phyloP scores from a whole-genome alignment of 306 rosid species.

The Macrotyloma uniflorum region DNA sequence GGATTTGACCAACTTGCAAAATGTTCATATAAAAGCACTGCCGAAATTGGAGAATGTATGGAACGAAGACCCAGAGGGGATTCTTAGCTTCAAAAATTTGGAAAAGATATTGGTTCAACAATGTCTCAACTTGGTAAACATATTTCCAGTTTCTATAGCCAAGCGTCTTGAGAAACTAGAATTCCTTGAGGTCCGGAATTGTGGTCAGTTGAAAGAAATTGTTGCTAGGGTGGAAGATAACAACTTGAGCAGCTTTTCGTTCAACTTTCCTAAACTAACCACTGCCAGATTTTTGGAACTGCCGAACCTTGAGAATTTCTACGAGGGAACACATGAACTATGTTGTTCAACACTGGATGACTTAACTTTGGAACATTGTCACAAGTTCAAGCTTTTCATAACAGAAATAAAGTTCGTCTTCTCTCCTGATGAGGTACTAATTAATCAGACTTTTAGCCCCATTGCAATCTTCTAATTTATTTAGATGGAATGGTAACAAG shows the following conservation, averaged over 20 bases:
- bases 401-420: not conserved
- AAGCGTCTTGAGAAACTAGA: not conserved
- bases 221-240: not conserved
- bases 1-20: not conserved
- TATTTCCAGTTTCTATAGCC: conserved; percentile 28
- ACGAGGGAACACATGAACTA: not conserved
- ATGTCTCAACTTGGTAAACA: not conserved
- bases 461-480: no score
- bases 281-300: not conserved
- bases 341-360: not conserved
- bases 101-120: not conserved
- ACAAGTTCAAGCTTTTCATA: not conserved
- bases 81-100: not conserved
- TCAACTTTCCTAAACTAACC: not conserved
- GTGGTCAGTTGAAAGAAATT: not conserved
- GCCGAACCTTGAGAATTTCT: conserved; percentile 7
- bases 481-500: no score
- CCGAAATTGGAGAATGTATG: conserved; percentile 30
- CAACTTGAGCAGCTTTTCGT: not conserved
- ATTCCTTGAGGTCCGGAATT: not conserved
- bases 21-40: conserved; percentile 15
- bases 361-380: not conserved
- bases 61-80: not conserved
- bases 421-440: conserved; percentile 17
- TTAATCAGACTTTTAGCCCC: not conserved